Base-by-base conservation (phyloP, 345 rosid species). In the Camelina hispida region DNA sequence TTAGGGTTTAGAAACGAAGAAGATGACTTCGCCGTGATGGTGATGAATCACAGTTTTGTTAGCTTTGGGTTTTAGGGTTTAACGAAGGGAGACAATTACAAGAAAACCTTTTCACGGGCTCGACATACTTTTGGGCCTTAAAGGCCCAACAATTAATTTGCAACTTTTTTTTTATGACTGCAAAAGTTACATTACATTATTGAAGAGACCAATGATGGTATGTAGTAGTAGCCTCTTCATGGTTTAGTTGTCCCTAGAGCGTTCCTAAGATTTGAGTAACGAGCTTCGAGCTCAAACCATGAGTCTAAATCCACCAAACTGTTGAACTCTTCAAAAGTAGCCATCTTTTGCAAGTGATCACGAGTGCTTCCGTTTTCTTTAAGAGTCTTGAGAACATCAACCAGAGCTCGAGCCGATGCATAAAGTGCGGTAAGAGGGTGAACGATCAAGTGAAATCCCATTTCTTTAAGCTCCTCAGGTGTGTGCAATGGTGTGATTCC, bases 401-500 rank as follows among this genome's bases (percentile, higher is more conserved):
- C 76, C 7, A 85, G 51, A 30, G 88, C 84, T 4, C 77, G 63
- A 7, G 85, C 65, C 1, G 87, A 78, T 60, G 87, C 85, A 46
- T 83, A 83, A 25, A 83, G 82, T 1, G 83, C 69, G 2, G 82
- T 75, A 28, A 75, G 62, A 3, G 79, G 51, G 68, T 64, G 68
- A 61, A 69, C 71, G 20, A 76, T 68, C 73, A 71, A 52, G n/a
- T 83, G 82, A 59, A 85, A 87, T 2, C 88, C 84, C 87, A 83
- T 82, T 10, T 70, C 84, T 66, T 79, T 82, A 56, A 85, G 82
- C 81, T 87, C 85, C 63, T 83, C 75, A 14, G 87, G 87, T 0
- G 79, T 54, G 70, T 78, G 88, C 69, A 86, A 69, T n/a, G 86
- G 86, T 8, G 86, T 84, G 0, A 68, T 56, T 22, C 88, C 86